Evolutionary conservation across 1,284 basidiomycete genomes (phyloP), one percentile per base, ranked within the genome.

Genomic region (Trametes sp.): DNA sequence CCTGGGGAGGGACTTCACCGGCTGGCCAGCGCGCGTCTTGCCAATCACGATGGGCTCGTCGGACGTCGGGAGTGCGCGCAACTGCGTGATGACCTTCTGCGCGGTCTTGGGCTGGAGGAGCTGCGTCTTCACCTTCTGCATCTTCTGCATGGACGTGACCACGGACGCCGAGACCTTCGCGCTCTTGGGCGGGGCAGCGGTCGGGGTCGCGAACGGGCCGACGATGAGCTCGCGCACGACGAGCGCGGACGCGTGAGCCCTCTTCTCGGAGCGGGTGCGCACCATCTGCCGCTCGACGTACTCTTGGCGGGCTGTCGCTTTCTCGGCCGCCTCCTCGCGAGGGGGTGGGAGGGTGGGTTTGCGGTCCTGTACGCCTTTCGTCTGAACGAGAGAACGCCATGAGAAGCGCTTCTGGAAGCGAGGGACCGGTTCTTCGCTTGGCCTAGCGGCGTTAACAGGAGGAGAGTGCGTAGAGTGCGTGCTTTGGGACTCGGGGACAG

Each of bases 71-170:
- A 92, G 75, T 26, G 78, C 70, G 48, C 84, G 85, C 13, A 93
- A 80, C 57, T 92, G 85, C 16, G 82, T 78, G 67, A 93, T 91
- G 64, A 93, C 80, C 70, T 82, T 87, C 72, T 87, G 86, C 28
- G 90, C 92, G 19, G 82, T 78, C 73, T 88, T 87, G 26, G 88
- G 85, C 49, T 87, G 73, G 66, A 86, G 78, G 23, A 93, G 83
- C 76, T 88, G 84, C 14, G 86, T 80, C 77, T 92, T 94, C 73
- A 89, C 82, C 73, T 88, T 90, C 72, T 78, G 84, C 61, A 91
- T 71, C 70, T 87, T 82, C 14, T 83, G 78, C 65, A 78, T 81
- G 24, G 85, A 80, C 63, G 28, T 74, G 65, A 65, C 58, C 11
- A 69, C 68, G 48, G 68, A 29, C 61, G 77, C 79, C 16, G 77